Base-by-base conservation (phyloP, 2,329 filamentous ascomycete species). In the Penicillium sp. region DNA sequence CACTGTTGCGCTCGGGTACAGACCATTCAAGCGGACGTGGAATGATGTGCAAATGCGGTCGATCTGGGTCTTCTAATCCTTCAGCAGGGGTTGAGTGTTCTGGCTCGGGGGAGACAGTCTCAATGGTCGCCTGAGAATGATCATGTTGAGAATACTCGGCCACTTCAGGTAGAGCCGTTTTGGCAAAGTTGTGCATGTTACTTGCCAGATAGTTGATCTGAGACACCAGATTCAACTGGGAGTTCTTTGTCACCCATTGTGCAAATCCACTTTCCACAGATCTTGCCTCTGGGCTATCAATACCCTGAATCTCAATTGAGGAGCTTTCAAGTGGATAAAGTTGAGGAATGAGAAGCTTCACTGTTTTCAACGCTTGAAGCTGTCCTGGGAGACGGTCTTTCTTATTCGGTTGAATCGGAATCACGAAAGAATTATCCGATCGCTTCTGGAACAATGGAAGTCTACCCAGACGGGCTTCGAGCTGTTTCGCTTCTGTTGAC, bases 1-100 rank as follows among this genome's bases (percentile, higher is more conserved):
- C 77, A 45, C 67, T 69, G 2, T 69, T 65, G 21, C 64, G 63
- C 5, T 68, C 71, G 3, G 62, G 72, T 14, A 77, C 69, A 27
- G 74, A 74, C 91, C 91, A 96, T 72, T 96, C 91, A 0, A 89
- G 89, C 10, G 91, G 91, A 8, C 90, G 81, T 11, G 89, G 84
- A 53, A 95, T 91, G 57, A 89, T 77, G 58, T 88, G 83, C 49
- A 95, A 77, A 67, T 93, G 90, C 33, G 81, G 81, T 55, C 82
- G 84, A 27, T 85, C 86, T 46, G 43, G 49, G n/a, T 42, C 25
- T 48, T 29, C 26, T 4, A 19, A 27, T 8, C 33, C 11, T 3
- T 42, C 9, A n/a, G 14, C n/a, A 33, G 13, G 3, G 6, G 39
- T 53, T 9, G 42, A 10, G 19, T 25, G 10, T 27, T 52, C 43